Evolutionary conservation across 2,329 filamentous ascomycete genomes (phyloP).

Genomic region (Chlorencoelia australis): DNA sequence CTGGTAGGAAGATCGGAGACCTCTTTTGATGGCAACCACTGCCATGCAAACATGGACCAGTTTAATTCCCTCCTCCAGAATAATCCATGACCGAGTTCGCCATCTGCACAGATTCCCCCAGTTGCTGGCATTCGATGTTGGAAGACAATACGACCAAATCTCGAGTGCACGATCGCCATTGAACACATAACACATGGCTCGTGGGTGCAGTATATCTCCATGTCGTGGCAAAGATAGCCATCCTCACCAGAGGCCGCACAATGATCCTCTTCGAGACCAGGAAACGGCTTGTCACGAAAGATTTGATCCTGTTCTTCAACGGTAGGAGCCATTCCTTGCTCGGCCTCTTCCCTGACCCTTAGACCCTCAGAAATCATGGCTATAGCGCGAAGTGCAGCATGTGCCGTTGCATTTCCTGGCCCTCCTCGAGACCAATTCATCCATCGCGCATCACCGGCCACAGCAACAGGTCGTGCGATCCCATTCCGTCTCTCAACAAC

Average conservation of each 20-base stretch:
- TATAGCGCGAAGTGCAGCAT: conserved; percentile 68
- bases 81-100: conserved; percentile 52
- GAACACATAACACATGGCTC: conserved; percentile 96
- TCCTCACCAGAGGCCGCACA: conserved; percentile 55
- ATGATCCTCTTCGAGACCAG: conserved; percentile 43
- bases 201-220: conserved; percentile 90
- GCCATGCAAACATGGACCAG: conserved; percentile 77
- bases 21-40: conserved; percentile 32
- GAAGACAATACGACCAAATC: conserved; percentile 81
- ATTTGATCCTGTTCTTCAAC: conserved; percentile 35
- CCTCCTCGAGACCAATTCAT: conserved; percentile 38
- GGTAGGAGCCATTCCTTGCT: conserved; percentile 7
- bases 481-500: conserved; percentile 47
- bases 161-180: conserved; percentile 90
- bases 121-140: conserved; percentile 67
- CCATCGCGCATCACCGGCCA: conserved; percentile 71
- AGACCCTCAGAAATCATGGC: conserved; percentile 65
- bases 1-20: too few relatives aligned
- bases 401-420: conserved; percentile 65
- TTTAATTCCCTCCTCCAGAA: conserved; percentile 72
- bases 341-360: conserved; percentile 23
- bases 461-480: conserved; percentile 44
- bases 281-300: conserved; percentile 59
- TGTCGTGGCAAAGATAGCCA: conserved; percentile 86
- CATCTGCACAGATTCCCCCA: conserved; percentile 74